Evolutionary conservation across 2,329 filamentous ascomycete genomes (phyloP).

Genomic region (Phialophora macrospora): DNA sequence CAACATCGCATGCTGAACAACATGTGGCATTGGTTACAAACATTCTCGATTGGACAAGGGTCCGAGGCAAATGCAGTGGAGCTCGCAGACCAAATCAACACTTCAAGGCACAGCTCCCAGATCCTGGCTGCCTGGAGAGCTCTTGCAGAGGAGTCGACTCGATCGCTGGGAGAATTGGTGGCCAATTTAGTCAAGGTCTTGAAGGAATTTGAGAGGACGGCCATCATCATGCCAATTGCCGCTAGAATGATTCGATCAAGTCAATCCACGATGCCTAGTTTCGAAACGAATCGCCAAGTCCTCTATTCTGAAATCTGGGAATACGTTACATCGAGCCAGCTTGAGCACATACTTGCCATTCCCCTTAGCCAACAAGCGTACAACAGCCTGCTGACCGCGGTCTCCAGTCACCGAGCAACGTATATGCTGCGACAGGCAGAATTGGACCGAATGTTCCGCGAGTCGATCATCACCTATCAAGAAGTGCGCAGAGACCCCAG

Average conservation of each 20-base stretch:
- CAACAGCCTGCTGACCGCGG: not conserved
- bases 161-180: not conserved
- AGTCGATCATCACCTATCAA: not conserved
- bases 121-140: not conserved
- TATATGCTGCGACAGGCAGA: constrained; percentile 1
- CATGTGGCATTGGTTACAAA: not conserved
- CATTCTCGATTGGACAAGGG: not conserved
- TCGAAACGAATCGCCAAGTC: not conserved
- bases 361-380: not conserved
- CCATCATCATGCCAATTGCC: constrained; percentile 3
- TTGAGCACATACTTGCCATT: not conserved
- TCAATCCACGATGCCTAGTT: not conserved
- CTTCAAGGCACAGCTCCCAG: not conserved
- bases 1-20: not conserved
- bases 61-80: not conserved
- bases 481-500: not conserved
- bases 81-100: not conserved
- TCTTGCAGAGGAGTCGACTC: not conserved
- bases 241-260: not conserved
- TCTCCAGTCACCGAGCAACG: not conserved
- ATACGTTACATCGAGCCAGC: not conserved
- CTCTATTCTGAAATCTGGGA: constrained; percentile 4
- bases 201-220: constrained; percentile 4
- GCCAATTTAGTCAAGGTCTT: not conserved
- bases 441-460: not conserved